Evolutionary conservation across 441 rosid genomes (phyloP).

Genomic region (Euphorbia celastroides): DNA sequence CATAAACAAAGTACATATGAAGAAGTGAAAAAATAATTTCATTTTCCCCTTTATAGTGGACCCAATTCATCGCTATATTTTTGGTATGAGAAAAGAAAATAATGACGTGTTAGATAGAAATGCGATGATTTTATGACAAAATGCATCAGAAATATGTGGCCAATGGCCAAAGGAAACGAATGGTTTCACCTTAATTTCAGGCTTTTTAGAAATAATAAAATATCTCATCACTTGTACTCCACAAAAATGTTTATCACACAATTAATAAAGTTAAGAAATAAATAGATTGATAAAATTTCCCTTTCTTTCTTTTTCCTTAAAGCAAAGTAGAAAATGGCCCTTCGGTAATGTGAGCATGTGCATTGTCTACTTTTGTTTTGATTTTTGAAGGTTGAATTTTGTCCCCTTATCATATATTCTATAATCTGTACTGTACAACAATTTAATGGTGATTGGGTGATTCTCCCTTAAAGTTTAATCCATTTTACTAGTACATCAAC

Average conservation of each 20-base stretch:
- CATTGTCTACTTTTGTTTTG: constrained; percentile 11
- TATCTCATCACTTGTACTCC: constrained; percentile 17
- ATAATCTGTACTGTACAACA: no score
- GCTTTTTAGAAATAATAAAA: constrained; percentile 14
- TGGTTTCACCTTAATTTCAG: constrained; percentile 25
- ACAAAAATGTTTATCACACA: constrained; percentile 18
- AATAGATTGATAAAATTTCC: constrained; percentile 13
- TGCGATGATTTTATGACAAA: constrained; percentile 4
- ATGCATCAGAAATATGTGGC: constrained; percentile 10
- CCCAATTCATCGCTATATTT: constrained; percentile 5
- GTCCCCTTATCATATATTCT: constrained; percentile 18
- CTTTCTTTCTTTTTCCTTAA: constrained; percentile 30
- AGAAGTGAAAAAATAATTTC: background rate
- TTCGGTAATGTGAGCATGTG: constrained; percentile 21
- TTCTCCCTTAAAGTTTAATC: no score
- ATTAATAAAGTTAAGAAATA: constrained; percentile 17
- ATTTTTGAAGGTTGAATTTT: background rate
- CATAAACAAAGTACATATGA: background rate
- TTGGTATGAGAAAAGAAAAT: constrained; percentile 8
- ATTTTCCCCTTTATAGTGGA: background rate
- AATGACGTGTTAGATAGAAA: background rate
- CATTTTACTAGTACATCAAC: no score
- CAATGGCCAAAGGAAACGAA: constrained; percentile 21
- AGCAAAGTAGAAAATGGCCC: constrained; percentile 24
- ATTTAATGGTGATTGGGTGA: no score